Evolutionary conservation across 2,329 filamentous ascomycete species (phyloP).

Genomic region (Trichoderma koningiopsis): DNA sequence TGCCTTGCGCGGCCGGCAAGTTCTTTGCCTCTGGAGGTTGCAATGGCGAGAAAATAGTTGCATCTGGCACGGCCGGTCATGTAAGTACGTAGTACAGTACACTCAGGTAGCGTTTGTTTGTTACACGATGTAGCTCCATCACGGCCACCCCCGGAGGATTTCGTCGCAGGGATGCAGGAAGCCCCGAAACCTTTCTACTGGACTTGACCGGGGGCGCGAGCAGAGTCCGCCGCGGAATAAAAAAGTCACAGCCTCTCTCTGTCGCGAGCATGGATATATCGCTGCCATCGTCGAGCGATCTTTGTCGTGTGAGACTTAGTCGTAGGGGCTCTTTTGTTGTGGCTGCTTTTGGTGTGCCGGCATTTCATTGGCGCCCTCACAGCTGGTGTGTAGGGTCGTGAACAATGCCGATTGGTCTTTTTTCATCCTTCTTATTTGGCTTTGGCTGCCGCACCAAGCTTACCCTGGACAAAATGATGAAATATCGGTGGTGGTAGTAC

Average conservation of each 20-base stretch:
- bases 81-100: neutral
- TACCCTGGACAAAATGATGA: conserved; percentile 12
- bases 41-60: conserved; percentile 4
- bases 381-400: conserved; percentile 18
- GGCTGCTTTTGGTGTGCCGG: neutral
- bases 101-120: neutral
- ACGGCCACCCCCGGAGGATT: conserved; percentile 6
- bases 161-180: neutral
- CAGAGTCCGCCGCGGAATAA: neutral
- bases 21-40: neutral
- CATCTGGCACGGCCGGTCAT: neutral
- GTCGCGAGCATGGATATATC: neutral
- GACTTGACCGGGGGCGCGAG: neutral
- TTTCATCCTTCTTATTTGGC: neutral
- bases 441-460: conserved; percentile 3
- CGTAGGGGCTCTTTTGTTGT: neutral
- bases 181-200: neutral
- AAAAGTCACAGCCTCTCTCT: neutral
- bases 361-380: conserved; percentile 17
- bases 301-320: conserved; percentile 4
- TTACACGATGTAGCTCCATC: neutral
- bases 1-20: neutral
- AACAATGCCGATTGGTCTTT: conserved; percentile 23
- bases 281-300: neutral
- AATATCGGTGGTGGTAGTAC: neutral